Evolutionary conservation across 805 yeast species (phyloP).

Genomic region (Starmera pachycereana): DNA sequence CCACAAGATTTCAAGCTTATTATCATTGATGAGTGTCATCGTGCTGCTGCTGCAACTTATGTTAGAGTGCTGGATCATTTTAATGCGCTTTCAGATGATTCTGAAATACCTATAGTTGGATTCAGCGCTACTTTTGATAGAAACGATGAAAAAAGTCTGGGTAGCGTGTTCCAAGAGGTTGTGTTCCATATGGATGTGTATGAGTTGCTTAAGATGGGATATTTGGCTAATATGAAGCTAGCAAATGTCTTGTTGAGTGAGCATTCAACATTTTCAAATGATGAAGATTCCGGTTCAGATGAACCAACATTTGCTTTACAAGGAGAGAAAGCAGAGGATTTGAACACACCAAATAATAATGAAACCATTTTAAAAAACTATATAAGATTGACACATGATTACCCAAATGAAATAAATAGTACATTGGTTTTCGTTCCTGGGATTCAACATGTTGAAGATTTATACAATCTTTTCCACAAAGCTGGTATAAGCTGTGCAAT

Average conservation of each 20-base stretch:
- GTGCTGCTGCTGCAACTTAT: conserved; percentile 70
- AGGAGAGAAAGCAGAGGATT: conserved; percentile 35
- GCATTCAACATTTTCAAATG: conserved; percentile 14
- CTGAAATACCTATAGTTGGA: conserved; percentile 56
- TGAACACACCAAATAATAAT: conserved; percentile 46
- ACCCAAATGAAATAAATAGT: conserved; percentile 33
- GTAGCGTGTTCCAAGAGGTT: conserved; percentile 56
- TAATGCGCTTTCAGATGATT: conserved; percentile 17
- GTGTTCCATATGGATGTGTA: conserved; percentile 58
- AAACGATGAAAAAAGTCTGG: conserved; percentile 55
- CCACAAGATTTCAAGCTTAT: conserved; percentile 60
- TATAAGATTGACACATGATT: conserved; percentile 28
- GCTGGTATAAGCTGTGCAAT: conserved; percentile 39
- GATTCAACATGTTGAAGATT: conserved; percentile 48
- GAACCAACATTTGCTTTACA: conserved; percentile 45
- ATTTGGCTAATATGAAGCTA: conserved; percentile 61
- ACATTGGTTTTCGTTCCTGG: conserved; percentile 75
- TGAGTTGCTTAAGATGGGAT: conserved; percentile 58
- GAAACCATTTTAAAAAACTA: conserved; percentile 45
- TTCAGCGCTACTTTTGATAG: conserved; percentile 84
- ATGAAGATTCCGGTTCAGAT: conserved; percentile 21
- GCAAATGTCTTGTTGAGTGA: conserved; percentile 40
- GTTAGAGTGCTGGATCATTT: conserved; percentile 48
- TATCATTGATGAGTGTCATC: conserved; percentile 89
- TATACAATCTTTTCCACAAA: conserved; percentile 41